phyloP scores from a whole-genome alignment of 371 early-diverging fungal genomes.

The Mortierella sp. region DNA sequence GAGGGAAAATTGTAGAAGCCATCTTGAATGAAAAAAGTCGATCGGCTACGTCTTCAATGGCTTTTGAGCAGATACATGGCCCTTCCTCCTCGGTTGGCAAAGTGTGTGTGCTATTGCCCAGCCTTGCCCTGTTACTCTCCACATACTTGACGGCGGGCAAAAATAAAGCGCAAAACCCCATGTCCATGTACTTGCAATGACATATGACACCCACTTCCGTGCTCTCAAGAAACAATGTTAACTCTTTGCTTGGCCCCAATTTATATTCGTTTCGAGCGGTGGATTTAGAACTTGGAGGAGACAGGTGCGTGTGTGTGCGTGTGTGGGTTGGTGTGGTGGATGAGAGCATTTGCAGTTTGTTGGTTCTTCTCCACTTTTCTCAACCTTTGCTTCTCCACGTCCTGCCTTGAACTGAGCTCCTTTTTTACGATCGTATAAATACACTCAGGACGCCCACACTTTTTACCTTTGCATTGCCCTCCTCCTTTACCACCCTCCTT shows the following conservation, averaged over 20 bases:
- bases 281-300: neutral
- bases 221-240: neutral
- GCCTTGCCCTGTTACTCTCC: neutral
- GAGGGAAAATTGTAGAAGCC: neutral
- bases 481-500: neutral
- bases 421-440: neutral
- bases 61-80: neutral
- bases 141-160: neutral
- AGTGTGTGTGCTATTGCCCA: neutral
- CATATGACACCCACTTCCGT: neutral
- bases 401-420: neutral
- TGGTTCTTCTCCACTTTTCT: neutral
- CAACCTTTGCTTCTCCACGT: neutral
- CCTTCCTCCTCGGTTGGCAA: neutral
- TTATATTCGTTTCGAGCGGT: neutral
- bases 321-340: neutral
- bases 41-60: neutral
- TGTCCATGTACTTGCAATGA: neutral
- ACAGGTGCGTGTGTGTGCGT: neutral
- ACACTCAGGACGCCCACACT: neutral
- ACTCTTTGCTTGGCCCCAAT: neutral
- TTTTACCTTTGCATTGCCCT: neutral
- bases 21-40: neutral
- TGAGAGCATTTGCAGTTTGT: neutral
- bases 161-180: neutral